A percentile compares a stretch with the other conserved stretches of the same genome.
phyloP scores from a whole-genome alignment of 805 yeast genomes.

The Yarrowia hollandica region DNA sequence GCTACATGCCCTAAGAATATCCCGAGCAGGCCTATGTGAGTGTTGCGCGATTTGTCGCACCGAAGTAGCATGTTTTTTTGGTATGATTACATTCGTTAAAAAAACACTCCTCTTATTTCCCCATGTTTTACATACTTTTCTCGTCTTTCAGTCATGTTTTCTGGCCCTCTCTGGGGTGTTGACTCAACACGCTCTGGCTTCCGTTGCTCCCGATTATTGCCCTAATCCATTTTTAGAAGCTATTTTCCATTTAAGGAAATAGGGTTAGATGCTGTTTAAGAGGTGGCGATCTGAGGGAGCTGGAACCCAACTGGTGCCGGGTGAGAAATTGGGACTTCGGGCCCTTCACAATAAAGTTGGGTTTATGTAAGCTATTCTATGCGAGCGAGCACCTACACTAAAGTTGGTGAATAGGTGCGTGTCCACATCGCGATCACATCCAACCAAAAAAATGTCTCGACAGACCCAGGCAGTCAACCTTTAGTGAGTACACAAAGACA shows the following conservation, averaged over 20 bases:
- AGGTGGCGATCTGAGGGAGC: background rate
- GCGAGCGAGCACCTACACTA: background rate
- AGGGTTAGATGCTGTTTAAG: background rate
- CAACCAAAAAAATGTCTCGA: slow-evolving; percentile 16
- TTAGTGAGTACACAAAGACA: slow-evolving; percentile 32
- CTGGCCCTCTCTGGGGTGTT: background rate
- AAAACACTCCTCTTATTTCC: too few relatives aligned
- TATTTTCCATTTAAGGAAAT: background rate
- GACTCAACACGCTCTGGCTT: slow-evolving; percentile 7
- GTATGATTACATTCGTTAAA: too few relatives aligned
- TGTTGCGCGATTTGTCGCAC: too few relatives aligned
- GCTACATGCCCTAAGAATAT: too few relatives aligned
- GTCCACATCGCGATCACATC: slow-evolving; percentile 25
- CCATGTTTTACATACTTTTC: too few relatives aligned
- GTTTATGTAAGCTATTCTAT: slow-evolving; percentile 3
- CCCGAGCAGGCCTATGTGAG: too few relatives aligned
- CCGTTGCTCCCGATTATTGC: slow-evolving; percentile 11
- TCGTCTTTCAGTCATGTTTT: background rate
- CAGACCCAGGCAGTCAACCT: slow-evolving; percentile 31
- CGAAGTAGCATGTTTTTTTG: too few relatives aligned
- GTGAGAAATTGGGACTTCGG: too few relatives aligned
- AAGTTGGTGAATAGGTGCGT: slow-evolving; percentile 18
- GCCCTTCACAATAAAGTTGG: too few relatives aligned
- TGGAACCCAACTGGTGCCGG: too few relatives aligned
- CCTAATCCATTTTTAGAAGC: background rate